Evolutionary conservation across 2,329 filamentous ascomycete genomes (phyloP).

Genomic region (Bisporella sp.): DNA sequence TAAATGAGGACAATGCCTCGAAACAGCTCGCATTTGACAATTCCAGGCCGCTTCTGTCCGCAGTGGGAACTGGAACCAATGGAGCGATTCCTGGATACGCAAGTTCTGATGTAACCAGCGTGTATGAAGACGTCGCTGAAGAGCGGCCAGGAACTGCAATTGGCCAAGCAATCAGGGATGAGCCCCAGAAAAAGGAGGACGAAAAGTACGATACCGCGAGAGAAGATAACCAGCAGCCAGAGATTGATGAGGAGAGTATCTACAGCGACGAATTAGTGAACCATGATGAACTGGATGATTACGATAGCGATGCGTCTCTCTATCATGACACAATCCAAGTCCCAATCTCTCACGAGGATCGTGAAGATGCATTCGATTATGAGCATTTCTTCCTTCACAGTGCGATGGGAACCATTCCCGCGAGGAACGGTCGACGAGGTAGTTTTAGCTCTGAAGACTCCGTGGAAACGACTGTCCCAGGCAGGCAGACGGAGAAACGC

Average conservation of each 20-base stretch:
- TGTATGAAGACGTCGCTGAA: slow-evolving; percentile 24
- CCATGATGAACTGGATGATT: slow-evolving; percentile 30
- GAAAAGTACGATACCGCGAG: slow-evolving; percentile 6
- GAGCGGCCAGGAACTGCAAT: slow-evolving; percentile 4
- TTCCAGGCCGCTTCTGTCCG: not conserved
- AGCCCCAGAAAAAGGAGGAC: slow-evolving; percentile 6
- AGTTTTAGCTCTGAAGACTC: slow-evolving; percentile 55
- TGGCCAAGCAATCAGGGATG: slow-evolving; percentile 4
- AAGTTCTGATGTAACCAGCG: slow-evolving; percentile 19
- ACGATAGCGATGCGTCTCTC: slow-evolving; percentile 55
- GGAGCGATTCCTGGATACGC: slow-evolving; percentile 9
- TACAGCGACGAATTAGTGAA: slow-evolving; percentile 29
- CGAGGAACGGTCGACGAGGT: slow-evolving; percentile 36
- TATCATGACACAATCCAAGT: slow-evolving; percentile 56
- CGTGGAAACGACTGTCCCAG: slow-evolving; percentile 46
- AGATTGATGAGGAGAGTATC: slow-evolving; percentile 31
- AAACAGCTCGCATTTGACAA: slow-evolving; percentile 1
- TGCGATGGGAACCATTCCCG: slow-evolving; percentile 72
- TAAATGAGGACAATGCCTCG: slow-evolving; percentile 6
- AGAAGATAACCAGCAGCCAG: slow-evolving; percentile 10
- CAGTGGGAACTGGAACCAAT: not conserved
- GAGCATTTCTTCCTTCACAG: slow-evolving; percentile 94
- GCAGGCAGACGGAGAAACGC: slow-evolving; percentile 36
- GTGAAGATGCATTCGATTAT: slow-evolving; percentile 93
- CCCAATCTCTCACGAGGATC: slow-evolving; percentile 77